Conservation (phyloP, 2,329 filamentous ascomycete genomes). For the Rasamsonia emersonii region DNA sequence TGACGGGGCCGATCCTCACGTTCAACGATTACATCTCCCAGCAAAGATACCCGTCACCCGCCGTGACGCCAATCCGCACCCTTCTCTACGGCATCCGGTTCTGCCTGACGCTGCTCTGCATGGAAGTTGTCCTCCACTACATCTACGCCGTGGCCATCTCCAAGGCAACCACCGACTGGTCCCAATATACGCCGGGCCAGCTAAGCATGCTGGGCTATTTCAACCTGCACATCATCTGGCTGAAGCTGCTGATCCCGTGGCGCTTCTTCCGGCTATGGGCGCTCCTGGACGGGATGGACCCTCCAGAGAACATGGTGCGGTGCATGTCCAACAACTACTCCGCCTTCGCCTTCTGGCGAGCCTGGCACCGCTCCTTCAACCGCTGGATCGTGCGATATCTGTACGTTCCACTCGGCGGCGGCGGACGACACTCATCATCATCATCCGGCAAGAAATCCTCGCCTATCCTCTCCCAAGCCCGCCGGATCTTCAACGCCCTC, state of each 20-base stretch:
- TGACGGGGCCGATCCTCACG: slow-evolving; percentile 86
- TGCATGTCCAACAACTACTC: slow-evolving; percentile 95
- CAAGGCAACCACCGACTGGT: slow-evolving; percentile 71
- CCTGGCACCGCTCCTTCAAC: slow-evolving; percentile 93
- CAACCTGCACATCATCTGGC: slow-evolving; percentile 95
- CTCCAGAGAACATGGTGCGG: slow-evolving; percentile 95
- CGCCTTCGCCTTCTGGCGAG: slow-evolving; percentile 84
- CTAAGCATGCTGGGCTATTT: slow-evolving; percentile 87
- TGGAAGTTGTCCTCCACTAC: slow-evolving; percentile 87
- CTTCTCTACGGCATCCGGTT: slow-evolving; percentile 78
- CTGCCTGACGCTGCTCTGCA: slow-evolving; percentile 66
- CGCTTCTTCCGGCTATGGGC: slow-evolving; percentile 98
- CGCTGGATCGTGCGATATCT: slow-evolving; percentile 91
- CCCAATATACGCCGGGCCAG: slow-evolving; percentile 74
- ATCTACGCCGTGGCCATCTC: slow-evolving; percentile 91
- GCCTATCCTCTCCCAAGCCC: slow-evolving; percentile 40
- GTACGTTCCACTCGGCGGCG: slow-evolving; percentile 82
- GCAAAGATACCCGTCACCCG: slow-evolving; percentile 62
- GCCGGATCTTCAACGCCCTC: slow-evolving; percentile 65
- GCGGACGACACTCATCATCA: slow-evolving; percentile 24
- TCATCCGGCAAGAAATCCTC: slow-evolving; percentile 39
- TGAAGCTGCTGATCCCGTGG: slow-evolving; percentile 88
- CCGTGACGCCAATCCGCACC: slow-evolving; percentile 62
- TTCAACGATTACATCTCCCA: slow-evolving; percentile 98
- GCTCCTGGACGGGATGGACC: slow-evolving; percentile 81